Conservation (phyloP, 176 grass and related monocot genomes). For the Juncus inflexus region DNA sequence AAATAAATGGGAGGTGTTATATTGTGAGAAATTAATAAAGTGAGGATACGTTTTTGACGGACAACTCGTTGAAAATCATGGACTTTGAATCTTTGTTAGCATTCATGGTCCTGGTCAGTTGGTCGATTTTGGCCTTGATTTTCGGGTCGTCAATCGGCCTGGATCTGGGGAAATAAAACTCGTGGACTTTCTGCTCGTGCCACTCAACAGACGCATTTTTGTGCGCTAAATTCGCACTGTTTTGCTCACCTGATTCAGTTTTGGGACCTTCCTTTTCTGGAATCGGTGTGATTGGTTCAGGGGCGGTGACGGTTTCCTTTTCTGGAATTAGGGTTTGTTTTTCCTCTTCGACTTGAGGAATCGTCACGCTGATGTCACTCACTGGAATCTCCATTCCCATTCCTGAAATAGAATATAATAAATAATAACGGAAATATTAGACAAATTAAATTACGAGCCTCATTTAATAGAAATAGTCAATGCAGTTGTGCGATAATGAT, state of each 20-base stretch:
- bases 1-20: constrained; percentile 19
- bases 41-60: constrained; percentile 60
- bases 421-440: background rate
- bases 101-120: constrained; percentile 72
- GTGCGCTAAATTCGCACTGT: constrained; percentile 39
- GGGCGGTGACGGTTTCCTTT: constrained; percentile 32
- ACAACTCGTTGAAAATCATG: constrained; percentile 56
- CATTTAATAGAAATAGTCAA: background rate
- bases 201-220: constrained; percentile 82
- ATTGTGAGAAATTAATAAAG: background rate
- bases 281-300: constrained; percentile 32
- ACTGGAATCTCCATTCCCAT: constrained; percentile 85
- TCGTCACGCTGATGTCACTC: constrained; percentile 36
- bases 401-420: constrained; percentile 11
- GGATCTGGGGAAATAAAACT: constrained; percentile 62
- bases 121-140: constrained; percentile 73
- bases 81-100: constrained; percentile 59
- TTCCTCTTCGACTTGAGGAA: constrained; percentile 37
- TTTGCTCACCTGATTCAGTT: constrained; percentile 36
- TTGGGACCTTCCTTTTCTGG: constrained; percentile 45
- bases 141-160: constrained; percentile 82
- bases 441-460: background rate
- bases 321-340: constrained; percentile 52
- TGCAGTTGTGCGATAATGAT: background rate
- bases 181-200: constrained; percentile 59